These are phyloP conservation scores for Fusarium neocosmosporiellum DNA, from an alignment of 2,329 filamentous ascomycete species.

Conservation along the genomic window DNA sequence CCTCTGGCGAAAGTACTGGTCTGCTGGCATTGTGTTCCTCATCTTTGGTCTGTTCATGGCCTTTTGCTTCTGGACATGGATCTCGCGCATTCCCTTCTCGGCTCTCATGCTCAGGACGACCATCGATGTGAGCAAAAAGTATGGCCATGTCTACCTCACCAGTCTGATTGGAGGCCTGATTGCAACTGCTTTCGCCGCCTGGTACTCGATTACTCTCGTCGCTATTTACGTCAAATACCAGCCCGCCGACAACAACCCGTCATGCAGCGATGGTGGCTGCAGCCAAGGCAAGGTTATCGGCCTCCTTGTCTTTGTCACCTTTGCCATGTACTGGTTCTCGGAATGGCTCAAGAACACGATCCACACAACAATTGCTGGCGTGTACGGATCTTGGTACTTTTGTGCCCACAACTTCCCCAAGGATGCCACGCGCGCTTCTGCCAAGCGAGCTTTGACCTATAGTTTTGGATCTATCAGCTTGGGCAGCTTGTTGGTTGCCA, in stretches of 20 bases:
- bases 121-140: constrained; percentile 85
- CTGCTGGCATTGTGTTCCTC: constrained; percentile 87
- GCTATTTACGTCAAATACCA: constrained; percentile 88
- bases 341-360: constrained; percentile 96
- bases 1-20: constrained; percentile 79
- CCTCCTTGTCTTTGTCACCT: constrained; percentile 86
- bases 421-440: constrained; percentile 83
- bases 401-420: constrained; percentile 76
- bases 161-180: constrained; percentile 84
- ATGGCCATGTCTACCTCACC: constrained; percentile 88
- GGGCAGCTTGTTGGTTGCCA: constrained; percentile 85
- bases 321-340: constrained; percentile 93
- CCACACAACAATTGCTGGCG: constrained; percentile 86
- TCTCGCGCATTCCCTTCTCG: constrained; percentile 88
- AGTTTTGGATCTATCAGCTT: constrained; percentile 92
- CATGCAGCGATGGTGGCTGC: constrained; percentile 71
- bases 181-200: constrained; percentile 81
- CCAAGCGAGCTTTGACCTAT: constrained; percentile 85
- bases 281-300: constrained; percentile 83
- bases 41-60: constrained; percentile 80
- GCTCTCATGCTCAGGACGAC: constrained; percentile 88
- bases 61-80: constrained; percentile 90
- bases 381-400: constrained; percentile 96
- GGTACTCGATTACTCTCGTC: constrained; percentile 88
- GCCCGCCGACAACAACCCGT: constrained; percentile 65